Evolutionary conservation across 495 filamentous ascomycete genomes (phyloP).

Genomic region (Neurospora tetraspora): DNA sequence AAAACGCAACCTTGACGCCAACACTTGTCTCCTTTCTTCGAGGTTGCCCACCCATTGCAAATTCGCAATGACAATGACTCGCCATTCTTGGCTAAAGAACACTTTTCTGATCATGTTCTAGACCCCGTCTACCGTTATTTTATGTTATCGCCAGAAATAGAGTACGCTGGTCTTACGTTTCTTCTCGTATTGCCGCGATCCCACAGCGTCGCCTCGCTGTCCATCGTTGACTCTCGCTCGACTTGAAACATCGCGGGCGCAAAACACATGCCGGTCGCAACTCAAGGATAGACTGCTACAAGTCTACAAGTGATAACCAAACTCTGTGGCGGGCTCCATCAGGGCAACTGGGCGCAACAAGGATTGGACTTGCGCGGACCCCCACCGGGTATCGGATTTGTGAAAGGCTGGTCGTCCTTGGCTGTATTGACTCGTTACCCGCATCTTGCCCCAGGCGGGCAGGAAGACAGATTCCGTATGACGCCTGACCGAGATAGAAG

Average conservation of each 20-base stretch:
- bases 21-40: neutral
- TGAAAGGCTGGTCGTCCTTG: neutral
- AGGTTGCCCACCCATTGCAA: neutral
- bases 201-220: neutral
- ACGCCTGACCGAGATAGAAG: conserved; percentile 2
- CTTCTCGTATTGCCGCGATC: neutral
- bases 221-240: neutral
- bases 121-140: neutral
- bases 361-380: neutral
- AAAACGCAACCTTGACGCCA: neutral
- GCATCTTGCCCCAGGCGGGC: conserved; percentile 4
- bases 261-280: neutral
- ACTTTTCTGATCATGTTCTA: too few relatives aligned
- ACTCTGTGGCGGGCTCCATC: neutral
- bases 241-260: neutral
- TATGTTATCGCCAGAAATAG: neutral
- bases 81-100: neutral
- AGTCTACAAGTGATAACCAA: neutral
- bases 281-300: neutral
- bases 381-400: neutral
- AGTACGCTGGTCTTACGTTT: neutral
- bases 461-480: conserved; percentile 7
- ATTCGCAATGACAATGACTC: neutral
- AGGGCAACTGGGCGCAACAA: neutral
- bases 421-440: conserved; percentile 1